Percentiles rank a stretch among this genome's conserved stretches.
phyloP scores from a whole-genome alignment of 2,329 filamentous ascomycete species.

The Albophoma yamanashiensis region DNA sequence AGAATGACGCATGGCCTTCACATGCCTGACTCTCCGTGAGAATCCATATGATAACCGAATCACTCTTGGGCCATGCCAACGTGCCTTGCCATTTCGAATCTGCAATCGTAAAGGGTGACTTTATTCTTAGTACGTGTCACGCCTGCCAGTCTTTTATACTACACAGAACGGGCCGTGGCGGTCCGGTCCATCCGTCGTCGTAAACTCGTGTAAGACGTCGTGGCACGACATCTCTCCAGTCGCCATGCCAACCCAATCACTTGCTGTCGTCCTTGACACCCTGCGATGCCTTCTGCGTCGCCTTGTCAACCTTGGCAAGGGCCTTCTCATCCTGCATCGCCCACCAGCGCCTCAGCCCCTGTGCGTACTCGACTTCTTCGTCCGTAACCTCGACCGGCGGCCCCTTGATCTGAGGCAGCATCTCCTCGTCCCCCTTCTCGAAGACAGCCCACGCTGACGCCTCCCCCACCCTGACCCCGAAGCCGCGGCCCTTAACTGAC shows the following conservation, averaged over 20 bases:
- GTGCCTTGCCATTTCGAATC: not conserved
- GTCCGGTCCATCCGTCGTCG: not conserved
- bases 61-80: not conserved
- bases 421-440: conserved; percentile 28
- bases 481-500: conserved; percentile 42
- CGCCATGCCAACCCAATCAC: conserved; percentile 3
- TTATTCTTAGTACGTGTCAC: not conserved
- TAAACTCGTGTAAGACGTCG: not conserved
- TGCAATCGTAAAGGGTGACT: not conserved
- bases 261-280: conserved; percentile 15
- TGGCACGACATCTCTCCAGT: not conserved
- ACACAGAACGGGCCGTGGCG: not conserved
- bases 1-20: not conserved
- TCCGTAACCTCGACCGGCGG: conserved; percentile 46
- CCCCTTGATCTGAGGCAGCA: conserved; percentile 43
- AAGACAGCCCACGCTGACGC: conserved; percentile 53
- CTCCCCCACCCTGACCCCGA: conserved; percentile 43
- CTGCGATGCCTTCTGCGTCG: conserved; percentile 24
- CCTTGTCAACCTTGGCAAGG: conserved; percentile 36
- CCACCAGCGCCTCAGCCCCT: conserved; percentile 38
- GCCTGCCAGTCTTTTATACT: not conserved
- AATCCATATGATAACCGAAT: not conserved
- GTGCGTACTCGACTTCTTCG: conserved; percentile 38
- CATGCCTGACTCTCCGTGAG: not conserved
- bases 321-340: conserved; percentile 33